Evolutionary conservation across 2,329 filamentous ascomycete genomes (phyloP), one percentile per base, ranked within the genome.

Genomic region (Colletotrichum phormii): DNA sequence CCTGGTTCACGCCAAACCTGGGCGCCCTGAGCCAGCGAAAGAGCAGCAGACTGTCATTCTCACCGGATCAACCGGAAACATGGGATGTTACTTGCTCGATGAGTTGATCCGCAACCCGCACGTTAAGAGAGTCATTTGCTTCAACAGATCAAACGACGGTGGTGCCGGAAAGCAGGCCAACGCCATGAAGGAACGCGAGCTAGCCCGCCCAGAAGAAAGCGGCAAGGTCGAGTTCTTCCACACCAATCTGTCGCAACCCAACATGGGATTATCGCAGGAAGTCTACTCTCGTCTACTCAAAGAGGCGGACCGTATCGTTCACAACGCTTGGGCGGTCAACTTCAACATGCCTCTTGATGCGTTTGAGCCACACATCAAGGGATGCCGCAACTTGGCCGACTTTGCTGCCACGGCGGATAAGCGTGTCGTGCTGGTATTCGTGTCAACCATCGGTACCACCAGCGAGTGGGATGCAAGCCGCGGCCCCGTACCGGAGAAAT

Each of bases 311-410:
- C 82, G 83, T 11, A 78, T 89, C 22, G 84, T 89, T 60, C 88
- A 90, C 78, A 89, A 87, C 74, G 87, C 87, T 13, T 81, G 79
- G 79, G 78, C 78, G 0, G 89, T 90, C 79, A 88, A 88, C 77
- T 88, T 86, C 77, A 89, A 86, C 77, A 83, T 88, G 22, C 79
- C 83, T 0, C 72, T 89, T 7, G 79, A 82, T 29, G 86, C 84
- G 0, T 90, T 90, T 67, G 85, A 86, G 75, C 81, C 84, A 0
- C 85, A 89, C 74, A 84, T 90, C 53, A 81, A 83, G 3, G 84
- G 86, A 4, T 83, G 90, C 64, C 84, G 86, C 6, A 85, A 86
- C 73, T 78, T 91, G 5, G 81, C 88, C 1, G 68, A 71, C 31
- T 67, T 73, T 4, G 77, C 46, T 65, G 72, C 60, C 35, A 33